Evolutionary conservation across 129 eudicot genomes (phyloP).

Genomic region (Cynara cardunculus): DNA sequence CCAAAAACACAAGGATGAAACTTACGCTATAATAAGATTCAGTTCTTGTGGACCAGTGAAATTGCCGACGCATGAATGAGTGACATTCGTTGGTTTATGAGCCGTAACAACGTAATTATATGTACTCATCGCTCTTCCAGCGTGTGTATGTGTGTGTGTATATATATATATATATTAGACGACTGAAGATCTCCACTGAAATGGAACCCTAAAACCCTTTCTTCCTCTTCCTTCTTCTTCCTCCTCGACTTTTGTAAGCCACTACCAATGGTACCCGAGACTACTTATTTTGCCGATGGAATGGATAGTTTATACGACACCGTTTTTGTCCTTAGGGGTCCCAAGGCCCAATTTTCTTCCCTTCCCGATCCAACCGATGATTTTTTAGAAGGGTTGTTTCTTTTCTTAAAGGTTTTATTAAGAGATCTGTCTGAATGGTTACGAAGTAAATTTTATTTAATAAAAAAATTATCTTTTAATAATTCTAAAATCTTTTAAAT

Average conservation of each 20-base stretch:
- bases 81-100: constrained; percentile 96
- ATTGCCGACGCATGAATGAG: constrained; percentile 96
- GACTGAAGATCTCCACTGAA: constrained; percentile 8
- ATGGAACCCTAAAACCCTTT: constrained; percentile 34
- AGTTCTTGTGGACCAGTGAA: constrained; percentile 93
- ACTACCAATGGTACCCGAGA: not conserved
- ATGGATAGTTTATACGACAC: not conserved
- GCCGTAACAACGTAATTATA: constrained; percentile 95
- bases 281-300: constrained; percentile 16
- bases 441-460: no score
- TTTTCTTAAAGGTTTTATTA: no score
- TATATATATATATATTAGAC: no score
- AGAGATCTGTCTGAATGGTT: no score
- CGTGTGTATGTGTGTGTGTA: not conserved
- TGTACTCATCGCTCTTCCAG: constrained; percentile 54
- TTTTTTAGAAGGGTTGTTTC: not conserved
- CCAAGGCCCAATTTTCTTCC: not conserved
- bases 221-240: not conserved
- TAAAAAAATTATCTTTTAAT: no score
- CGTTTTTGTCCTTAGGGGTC: constrained; percentile 1
- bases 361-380: not conserved
- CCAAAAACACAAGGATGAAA: not conserved
- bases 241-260: not conserved
- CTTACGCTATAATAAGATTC: constrained; percentile 91
- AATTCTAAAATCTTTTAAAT: no score